Base-by-base conservation (phyloP, 73 alveolate species). In the Paramecium pentaurelia region DNA sequence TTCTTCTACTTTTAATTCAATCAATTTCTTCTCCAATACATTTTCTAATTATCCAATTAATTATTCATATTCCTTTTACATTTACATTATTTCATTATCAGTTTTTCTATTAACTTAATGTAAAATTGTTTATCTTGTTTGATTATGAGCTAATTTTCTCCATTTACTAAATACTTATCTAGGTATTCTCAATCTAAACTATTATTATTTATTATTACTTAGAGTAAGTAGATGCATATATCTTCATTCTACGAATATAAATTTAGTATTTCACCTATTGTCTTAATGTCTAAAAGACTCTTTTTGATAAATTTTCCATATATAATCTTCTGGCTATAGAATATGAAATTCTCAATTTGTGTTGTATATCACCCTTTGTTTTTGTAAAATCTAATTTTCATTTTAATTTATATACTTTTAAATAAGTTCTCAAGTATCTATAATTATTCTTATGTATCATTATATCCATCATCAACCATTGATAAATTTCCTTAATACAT, bases 1-100 rank as follows among this genome's bases (percentile, higher is more conserved):
- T 28, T 80, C 91, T 36, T 80, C 91, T 25, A 80, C 91, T 49
- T 80, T 80, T 1, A 80, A 45, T 80, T 80, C 91, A 44, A 80
- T 42, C 18, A 80, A 36, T 25, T 47, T 80, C 32, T 80, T 80
- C 20, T 80, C 91, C 36, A 80, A 49, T 0, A 80, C 91, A 22
- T 47, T 27, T 25, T 80, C 91, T 49, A 80, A 80, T 49, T 80
- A 20, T 45, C 77, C 27, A 10, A 80, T 80, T 45, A 80, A 27
- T 27, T 34, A 34, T 49, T 80, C 91, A 80, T 80, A 80, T 80
- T 80, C 91, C 30, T 49, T 80, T 18, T 80, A 36, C 91, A 80
- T 80, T 25, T 28, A 20, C 45, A 80, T 6, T 45, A 80, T 80
- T 49, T 80, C 91, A 27, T 80, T 40, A 27, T 80, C 91, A 47